These are phyloP conservation scores for Ophiostoma novo-ulmi DNA, from an alignment of 2,329 filamentous ascomycete genomes.

Conservation along the genomic window DNA sequence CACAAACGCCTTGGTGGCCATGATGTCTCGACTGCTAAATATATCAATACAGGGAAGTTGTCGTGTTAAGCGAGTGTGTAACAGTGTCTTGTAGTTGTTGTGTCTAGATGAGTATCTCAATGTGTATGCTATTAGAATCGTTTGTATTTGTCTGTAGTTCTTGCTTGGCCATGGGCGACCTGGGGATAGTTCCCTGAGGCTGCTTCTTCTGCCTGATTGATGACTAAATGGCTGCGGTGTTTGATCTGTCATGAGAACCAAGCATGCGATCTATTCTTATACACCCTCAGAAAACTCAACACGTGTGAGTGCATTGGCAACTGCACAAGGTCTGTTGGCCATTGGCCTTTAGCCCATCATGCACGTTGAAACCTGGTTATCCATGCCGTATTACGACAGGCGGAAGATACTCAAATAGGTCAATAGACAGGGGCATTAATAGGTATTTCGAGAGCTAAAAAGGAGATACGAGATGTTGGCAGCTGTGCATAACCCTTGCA, in stretches of 20 bases:
- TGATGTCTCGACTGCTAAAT: background rate
- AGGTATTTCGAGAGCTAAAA: background rate
- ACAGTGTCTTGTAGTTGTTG: background rate
- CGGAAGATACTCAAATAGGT: background rate
- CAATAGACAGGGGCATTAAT: background rate
- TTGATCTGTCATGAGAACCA: background rate
- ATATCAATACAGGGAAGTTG: background rate
- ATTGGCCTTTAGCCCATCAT: background rate
- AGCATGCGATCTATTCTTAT: background rate
- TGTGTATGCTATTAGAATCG: no score
- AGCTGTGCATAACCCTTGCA: slow-evolving; percentile 5
- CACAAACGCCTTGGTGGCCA: background rate
- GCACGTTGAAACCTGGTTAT: background rate
- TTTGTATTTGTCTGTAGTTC: background rate
- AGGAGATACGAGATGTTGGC: slow-evolving; percentile 1
- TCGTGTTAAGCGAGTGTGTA: background rate
- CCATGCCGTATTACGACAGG: background rate
- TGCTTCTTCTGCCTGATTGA: no score
- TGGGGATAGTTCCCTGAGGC: background rate
- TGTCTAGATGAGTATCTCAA: background rate
- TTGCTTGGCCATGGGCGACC: background rate
- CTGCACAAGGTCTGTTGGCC: background rate
- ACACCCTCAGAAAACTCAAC: background rate
- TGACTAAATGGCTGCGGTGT: background rate
- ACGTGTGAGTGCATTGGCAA: background rate